Conservation (phyloP, 1,139 yeast genomes). For the Taiozyma sp. region DNA sequence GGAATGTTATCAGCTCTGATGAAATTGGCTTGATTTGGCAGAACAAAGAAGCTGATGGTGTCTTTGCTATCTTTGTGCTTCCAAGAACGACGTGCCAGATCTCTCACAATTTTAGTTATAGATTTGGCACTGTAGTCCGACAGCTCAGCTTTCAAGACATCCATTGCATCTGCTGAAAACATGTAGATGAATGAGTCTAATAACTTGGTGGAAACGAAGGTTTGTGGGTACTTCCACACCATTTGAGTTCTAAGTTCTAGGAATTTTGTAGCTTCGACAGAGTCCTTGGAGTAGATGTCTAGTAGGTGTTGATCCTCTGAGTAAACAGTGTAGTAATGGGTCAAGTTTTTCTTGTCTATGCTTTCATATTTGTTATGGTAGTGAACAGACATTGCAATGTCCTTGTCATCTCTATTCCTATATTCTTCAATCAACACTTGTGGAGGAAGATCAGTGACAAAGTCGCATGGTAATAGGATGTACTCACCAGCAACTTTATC, state of each 20-base stretch:
- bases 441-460: constrained; percentile 88
- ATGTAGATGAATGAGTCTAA: constrained; percentile 79
- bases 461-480: constrained; percentile 88
- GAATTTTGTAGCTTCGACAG: constrained; percentile 64
- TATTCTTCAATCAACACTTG: constrained; percentile 82
- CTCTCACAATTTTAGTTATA: constrained; percentile 71
- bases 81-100: constrained; percentile 91
- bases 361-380: constrained; percentile 68
- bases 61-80: constrained; percentile 58
- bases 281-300: constrained; percentile 62
- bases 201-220: constrained; percentile 70
- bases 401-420: constrained; percentile 60
- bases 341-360: constrained; percentile 73
- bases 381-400: constrained; percentile 66
- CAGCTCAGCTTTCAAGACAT: constrained; percentile 31
- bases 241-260: constrained; percentile 78
- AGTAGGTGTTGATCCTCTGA: constrained; percentile 50
- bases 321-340: constrained; percentile 51
- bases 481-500: constrained; percentile 45
- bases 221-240: constrained; percentile 82
- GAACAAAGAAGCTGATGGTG: constrained; percentile 56
- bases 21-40: constrained; percentile 66
- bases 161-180: constrained; percentile 54
- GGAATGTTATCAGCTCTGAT: constrained; percentile 74
- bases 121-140: constrained; percentile 38